These are phyloP conservation scores for Lithospermum erythrorhizon DNA, from an alignment of 257 asterid species.

Conservation along the genomic window DNA sequence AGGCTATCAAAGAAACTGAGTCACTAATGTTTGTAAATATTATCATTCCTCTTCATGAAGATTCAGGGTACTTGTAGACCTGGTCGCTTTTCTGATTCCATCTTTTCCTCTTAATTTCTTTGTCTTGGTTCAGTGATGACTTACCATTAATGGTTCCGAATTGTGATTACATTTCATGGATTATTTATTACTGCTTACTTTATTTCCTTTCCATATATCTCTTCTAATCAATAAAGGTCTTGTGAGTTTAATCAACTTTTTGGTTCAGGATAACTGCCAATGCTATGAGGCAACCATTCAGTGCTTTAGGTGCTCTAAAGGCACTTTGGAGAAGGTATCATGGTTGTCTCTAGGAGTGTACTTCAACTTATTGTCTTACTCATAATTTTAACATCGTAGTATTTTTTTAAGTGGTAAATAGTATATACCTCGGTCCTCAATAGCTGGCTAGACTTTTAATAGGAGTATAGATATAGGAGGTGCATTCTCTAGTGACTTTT, in stretches of 20 bases:
- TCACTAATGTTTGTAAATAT: neutral
- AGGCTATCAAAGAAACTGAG: conserved; percentile 11
- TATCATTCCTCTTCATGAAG: neutral
- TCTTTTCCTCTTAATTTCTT: neutral
- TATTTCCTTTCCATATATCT: conserved; percentile 10
- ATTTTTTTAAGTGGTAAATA: neutral
- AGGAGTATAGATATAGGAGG: neutral
- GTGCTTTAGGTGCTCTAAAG: conserved; percentile 85
- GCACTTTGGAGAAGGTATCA: conserved; percentile 97
- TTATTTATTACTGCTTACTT: conserved; percentile 10
- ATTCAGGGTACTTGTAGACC: neutral
- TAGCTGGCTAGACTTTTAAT: neutral
- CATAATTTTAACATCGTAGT: neutral
- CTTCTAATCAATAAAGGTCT: conserved; percentile 33
- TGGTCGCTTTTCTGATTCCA: neutral
- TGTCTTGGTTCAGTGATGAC: neutral
- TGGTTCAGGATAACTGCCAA: conserved; percentile 79
- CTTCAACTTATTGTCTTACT: conserved; percentile 12
- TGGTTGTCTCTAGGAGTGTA: conserved; percentile 76
- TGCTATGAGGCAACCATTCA: conserved; percentile 88
- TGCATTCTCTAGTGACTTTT: neutral
- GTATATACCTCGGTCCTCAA: neutral
- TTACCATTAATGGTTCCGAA: conserved; percentile 1
- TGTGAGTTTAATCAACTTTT: conserved; percentile 70
- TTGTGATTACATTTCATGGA: conserved; percentile 8